Evolutionary conservation across 2,329 filamentous ascomycete genomes (phyloP).

Genomic region (Stemphylium vesicarium): DNA sequence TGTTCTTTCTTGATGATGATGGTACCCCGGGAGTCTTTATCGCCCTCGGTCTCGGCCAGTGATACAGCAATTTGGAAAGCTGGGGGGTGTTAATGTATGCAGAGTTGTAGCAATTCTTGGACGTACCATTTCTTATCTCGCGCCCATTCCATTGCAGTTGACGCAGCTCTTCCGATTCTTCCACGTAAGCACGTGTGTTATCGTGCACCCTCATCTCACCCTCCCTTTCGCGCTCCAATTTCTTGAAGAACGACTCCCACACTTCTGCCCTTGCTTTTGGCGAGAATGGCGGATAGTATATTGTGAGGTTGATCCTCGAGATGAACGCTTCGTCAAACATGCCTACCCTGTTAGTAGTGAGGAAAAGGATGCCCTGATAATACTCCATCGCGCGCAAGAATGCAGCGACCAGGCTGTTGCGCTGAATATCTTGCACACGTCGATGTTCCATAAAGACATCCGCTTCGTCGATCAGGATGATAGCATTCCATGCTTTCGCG

Average conservation of each 20-base stretch:
- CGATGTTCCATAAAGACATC: constrained; percentile 49
- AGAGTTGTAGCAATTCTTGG: neutral
- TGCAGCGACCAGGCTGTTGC: constrained; percentile 44
- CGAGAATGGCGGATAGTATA: constrained; percentile 63
- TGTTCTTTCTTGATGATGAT: constrained; percentile 12
- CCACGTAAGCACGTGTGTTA: constrained; percentile 15
- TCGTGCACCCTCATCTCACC: constrained; percentile 20
- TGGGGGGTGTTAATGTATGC: neutral
- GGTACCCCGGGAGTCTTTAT: constrained; percentile 1
- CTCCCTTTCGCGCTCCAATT: neutral
- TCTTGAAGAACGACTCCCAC: constrained; percentile 28
- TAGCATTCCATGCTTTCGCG: constrained; percentile 20
- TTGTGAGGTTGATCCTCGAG: constrained; percentile 79
- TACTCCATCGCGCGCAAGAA: constrained; percentile 48
- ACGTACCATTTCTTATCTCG: constrained; percentile 37
- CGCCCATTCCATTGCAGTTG: constrained; percentile 35
- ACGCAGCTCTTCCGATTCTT: constrained; percentile 16
- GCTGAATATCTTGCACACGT: constrained; percentile 31
- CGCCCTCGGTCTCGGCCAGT: constrained; percentile 20
- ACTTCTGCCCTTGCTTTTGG: constrained; percentile 13
- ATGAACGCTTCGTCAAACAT: constrained; percentile 90
- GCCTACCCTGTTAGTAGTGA: constrained; percentile 35
- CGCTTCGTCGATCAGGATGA: constrained; percentile 45
- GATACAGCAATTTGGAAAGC: constrained; percentile 31
- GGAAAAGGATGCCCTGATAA: constrained; percentile 49